Evolutionary conservation across 148 eudicot species (phyloP).

Genomic region (Camellia japonica): DNA sequence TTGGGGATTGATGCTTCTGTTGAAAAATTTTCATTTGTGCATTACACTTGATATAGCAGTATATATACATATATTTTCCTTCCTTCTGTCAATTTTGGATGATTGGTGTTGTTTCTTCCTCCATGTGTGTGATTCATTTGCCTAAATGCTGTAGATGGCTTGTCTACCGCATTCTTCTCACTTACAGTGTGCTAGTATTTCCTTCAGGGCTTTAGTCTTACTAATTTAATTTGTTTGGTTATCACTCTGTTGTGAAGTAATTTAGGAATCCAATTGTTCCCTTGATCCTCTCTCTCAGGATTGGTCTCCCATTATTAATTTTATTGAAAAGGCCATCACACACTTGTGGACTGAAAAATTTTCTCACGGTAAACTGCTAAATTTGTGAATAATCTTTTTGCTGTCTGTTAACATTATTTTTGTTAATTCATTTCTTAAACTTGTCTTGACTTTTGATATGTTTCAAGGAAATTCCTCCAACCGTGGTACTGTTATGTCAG

Average conservation of each 20-base stretch:
- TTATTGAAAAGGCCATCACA: constrained; percentile 57
- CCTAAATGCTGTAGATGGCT: neutral
- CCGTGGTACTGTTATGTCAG: constrained; percentile 23
- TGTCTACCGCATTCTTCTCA: neutral
- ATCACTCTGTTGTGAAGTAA: neutral
- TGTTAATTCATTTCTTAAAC: neutral
- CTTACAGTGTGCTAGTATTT: neutral
- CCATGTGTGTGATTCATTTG: neutral
- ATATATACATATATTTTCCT: neutral
- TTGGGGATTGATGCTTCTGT: too few relatives aligned
- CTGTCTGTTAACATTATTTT: constrained; percentile 1
- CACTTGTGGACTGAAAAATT: constrained; percentile 52
- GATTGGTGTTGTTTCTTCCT: neutral
- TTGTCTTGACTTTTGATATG: constrained; percentile 2
- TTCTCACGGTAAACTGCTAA: constrained; percentile 41
- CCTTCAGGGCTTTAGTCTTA: neutral
- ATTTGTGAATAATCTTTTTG: neutral
- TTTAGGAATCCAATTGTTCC: neutral
- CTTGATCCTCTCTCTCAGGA: constrained; percentile 47
- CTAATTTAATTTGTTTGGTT: neutral
- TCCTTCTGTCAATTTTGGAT: neutral
- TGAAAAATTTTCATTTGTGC: too few relatives aligned
- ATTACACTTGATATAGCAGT: neutral
- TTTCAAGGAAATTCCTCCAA: constrained; percentile 24
- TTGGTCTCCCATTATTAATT: constrained; percentile 63